phyloP scores from a whole-genome alignment of 495 filamentous ascomycete genomes.

The Daldinia loculata region DNA sequence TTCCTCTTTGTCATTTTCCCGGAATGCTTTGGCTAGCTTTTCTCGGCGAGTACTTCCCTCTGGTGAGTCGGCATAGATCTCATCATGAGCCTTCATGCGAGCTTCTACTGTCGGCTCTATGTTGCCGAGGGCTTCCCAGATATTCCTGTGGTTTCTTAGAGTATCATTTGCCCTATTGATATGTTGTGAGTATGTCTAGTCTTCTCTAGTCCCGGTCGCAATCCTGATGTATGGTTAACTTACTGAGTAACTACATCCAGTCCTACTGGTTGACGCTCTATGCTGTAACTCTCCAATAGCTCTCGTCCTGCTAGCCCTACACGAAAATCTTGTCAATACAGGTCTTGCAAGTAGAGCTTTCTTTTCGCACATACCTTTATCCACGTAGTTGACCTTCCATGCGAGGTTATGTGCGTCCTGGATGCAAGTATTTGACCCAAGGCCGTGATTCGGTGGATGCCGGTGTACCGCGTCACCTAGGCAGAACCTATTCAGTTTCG shows the following conservation, averaged over 20 bases:
- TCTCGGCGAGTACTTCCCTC: background rate
- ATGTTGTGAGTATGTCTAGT: background rate
- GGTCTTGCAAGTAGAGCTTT: background rate
- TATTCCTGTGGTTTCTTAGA: background rate
- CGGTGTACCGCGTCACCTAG: background rate
- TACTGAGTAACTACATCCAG: background rate
- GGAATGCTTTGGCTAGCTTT: background rate
- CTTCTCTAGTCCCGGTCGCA: background rate
- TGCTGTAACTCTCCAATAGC: background rate
- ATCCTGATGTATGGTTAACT: background rate
- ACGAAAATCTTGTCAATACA: background rate
- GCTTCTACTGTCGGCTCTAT: background rate
- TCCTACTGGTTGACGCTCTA: constrained; percentile 3
- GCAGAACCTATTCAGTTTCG: background rate
- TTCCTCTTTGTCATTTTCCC: background rate
- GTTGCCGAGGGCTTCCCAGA: background rate
- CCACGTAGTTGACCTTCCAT: background rate
- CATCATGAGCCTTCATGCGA: background rate
- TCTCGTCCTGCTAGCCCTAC: background rate
- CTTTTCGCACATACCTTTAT: background rate
- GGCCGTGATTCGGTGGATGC: background rate
- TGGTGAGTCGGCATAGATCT: background rate
- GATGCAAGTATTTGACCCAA: background rate
- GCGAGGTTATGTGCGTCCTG: background rate
- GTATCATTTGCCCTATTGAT: background rate